Conservation (phyloP, 352 stramenopile species). For the Pythium angustatum region DNA sequence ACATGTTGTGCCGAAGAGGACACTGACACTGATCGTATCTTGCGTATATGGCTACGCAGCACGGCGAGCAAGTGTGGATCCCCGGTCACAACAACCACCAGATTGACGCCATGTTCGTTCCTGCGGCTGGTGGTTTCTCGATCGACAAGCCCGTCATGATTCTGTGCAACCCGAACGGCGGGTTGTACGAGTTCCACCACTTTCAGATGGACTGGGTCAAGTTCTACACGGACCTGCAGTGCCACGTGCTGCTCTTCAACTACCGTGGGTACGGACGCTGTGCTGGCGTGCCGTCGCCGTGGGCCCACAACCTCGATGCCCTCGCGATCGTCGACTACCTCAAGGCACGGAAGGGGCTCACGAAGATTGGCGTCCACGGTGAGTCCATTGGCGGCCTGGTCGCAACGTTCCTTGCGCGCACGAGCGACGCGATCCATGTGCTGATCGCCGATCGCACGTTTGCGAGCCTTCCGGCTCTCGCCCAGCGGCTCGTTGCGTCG, state of each 20-base stretch:
- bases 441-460: conserved; percentile 85
- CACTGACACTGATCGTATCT: background rate
- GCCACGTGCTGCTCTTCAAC: conserved; percentile 85
- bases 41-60: conserved; percentile 30
- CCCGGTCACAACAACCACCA: conserved; percentile 50
- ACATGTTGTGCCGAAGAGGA: background rate
- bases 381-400: conserved; percentile 84
- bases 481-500: conserved; percentile 70
- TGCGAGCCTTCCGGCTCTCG: conserved; percentile 71
- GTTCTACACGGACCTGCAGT: conserved; percentile 82
- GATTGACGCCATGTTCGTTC: conserved; percentile 84
- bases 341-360: conserved; percentile 47
- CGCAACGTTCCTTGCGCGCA: conserved; percentile 62
- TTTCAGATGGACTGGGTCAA: conserved; percentile 90
- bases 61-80: conserved; percentile 85
- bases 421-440: conserved; percentile 63
- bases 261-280: conserved; percentile 86
- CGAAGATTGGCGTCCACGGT: conserved; percentile 73
- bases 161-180: conserved; percentile 85
- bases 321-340: conserved; percentile 78
- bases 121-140: conserved; percentile 37
- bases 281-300: conserved; percentile 56
- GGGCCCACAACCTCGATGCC: conserved; percentile 63
- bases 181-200: conserved; percentile 87
- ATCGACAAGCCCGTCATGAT: conserved; percentile 56